Conservation (phyloP, 768 basidiomycete species). For the Leccinellum albellum region DNA sequence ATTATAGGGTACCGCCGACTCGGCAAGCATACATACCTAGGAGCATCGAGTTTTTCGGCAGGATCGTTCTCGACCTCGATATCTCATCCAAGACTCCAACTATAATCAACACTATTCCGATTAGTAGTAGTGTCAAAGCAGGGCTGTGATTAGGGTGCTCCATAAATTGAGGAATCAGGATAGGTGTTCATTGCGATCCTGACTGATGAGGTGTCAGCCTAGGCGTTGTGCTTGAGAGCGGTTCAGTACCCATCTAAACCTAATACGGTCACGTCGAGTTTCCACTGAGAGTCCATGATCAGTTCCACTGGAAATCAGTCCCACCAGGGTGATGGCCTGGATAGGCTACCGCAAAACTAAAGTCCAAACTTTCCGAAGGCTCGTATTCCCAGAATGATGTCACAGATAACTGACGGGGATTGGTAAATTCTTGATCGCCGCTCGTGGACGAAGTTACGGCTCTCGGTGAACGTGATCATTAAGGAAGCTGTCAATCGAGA, state of each 20-base stretch:
- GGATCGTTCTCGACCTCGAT: slow-evolving; percentile 41
- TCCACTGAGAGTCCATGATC: slow-evolving; percentile 46
- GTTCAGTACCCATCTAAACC: slow-evolving; percentile 42
- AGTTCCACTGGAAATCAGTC: slow-evolving; percentile 43
- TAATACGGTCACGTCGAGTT: slow-evolving; percentile 40
- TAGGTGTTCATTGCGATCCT: slow-evolving; percentile 34
- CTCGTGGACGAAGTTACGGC: not conserved
- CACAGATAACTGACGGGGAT: slow-evolving; percentile 39
- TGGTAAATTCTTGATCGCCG: not conserved
- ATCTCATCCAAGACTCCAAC: slow-evolving; percentile 31
- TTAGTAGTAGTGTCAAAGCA: slow-evolving; percentile 35
- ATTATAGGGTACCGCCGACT: not conserved
- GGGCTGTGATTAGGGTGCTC: slow-evolving; percentile 28
- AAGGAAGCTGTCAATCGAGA: slow-evolving; percentile 6
- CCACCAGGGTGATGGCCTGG: slow-evolving; percentile 42
- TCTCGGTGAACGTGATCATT: slow-evolving; percentile 53
- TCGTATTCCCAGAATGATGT: slow-evolving; percentile 61
- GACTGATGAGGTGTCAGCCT: slow-evolving; percentile 22
- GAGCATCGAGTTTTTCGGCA: slow-evolving; percentile 35
- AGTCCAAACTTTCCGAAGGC: slow-evolving; percentile 59
- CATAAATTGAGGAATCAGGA: slow-evolving; percentile 33
- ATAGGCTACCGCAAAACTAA: slow-evolving; percentile 44
- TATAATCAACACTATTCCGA: slow-evolving; percentile 38
- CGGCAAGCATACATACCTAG: slow-evolving; percentile 33
- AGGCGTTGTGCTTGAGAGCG: slow-evolving; percentile 13